phyloP scores from a whole-genome alignment of 257 asterid genomes.

The Solanum chiquidenum region DNA sequence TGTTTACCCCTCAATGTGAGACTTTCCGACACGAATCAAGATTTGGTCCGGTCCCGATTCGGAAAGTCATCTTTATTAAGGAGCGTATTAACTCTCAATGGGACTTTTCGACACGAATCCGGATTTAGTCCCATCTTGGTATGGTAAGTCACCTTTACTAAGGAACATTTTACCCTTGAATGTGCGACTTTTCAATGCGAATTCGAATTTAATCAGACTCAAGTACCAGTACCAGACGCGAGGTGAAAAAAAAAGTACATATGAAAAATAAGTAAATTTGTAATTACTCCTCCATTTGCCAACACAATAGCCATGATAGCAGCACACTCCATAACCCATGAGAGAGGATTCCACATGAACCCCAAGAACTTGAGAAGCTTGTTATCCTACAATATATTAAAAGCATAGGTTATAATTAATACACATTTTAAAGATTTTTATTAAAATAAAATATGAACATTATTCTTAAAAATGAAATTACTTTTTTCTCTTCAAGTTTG shows the following conservation, averaged over 20 bases:
- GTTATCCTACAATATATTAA: conserved; percentile 23
- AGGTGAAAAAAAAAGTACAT: not conserved
- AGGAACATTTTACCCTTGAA: not conserved
- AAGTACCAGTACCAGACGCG: not conserved
- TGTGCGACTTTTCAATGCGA: not conserved
- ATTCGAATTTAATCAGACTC: not conserved
- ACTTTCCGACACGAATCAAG: not conserved
- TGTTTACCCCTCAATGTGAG: not conserved
- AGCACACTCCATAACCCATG: conserved; percentile 95
- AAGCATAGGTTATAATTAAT: not conserved
- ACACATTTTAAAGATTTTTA: not conserved
- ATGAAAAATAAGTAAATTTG: not conserved
- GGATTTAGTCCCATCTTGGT: not conserved
- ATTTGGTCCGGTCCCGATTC: not conserved
- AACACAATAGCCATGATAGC: conserved; percentile 83
- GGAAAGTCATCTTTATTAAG: not conserved
- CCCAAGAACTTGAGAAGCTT: conserved; percentile 70
- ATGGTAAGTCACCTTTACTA: not conserved
- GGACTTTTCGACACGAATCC: too few relatives aligned
- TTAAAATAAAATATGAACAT: not conserved
- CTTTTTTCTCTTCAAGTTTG: conserved; percentile 75
- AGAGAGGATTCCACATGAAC: conserved; percentile 97
- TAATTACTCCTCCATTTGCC: conserved; percentile 70
- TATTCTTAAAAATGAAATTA: not conserved
- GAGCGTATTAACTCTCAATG: not conserved